Percentiles rank a stretch among this genome's conserved stretches.
Conservation (phyloP, 2,329 filamentous ascomycete species). For the Aspergillus pseudoglaucus region DNA sequence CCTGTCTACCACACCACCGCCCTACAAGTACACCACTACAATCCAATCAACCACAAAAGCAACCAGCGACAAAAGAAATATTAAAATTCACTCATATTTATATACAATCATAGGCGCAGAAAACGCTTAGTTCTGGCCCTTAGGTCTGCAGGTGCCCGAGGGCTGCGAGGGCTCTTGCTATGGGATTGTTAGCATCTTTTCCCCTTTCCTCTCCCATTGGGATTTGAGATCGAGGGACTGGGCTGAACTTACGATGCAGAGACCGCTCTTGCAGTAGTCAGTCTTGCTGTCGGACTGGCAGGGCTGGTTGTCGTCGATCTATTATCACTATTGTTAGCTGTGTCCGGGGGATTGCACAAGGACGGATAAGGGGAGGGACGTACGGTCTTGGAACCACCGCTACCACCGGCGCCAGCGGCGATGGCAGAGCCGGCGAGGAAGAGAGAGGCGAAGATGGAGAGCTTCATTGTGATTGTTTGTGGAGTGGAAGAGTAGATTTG, state of each 20-base stretch:
- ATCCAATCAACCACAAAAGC: not conserved
- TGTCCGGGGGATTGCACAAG: too few species aligned
- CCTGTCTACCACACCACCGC: too few species aligned
- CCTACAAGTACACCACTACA: too few species aligned
- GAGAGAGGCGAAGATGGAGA: constrained; percentile 5
- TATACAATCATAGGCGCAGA: not conserved
- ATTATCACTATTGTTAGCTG: not conserved
- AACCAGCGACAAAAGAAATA: too few species aligned
- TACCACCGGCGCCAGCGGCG: constrained; percentile 1
- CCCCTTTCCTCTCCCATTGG: too few species aligned
- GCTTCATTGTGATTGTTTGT: constrained; percentile 3
- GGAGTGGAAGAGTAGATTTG: not conserved
- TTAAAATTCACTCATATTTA: not conserved
- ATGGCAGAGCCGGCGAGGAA: constrained; percentile 5
- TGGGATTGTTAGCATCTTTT: not conserved
- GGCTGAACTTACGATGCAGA: not conserved
- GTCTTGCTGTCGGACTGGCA: constrained; percentile 8
- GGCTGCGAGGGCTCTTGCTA: not conserved
- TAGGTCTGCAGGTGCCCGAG: not conserved
- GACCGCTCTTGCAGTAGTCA: constrained; percentile 3
- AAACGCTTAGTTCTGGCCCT: not conserved
- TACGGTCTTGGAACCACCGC: constrained; percentile 4
- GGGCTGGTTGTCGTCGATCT: constrained; percentile 3
- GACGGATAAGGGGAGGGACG: not conserved
- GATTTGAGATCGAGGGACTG: too few species aligned